These are phyloP conservation scores for Yamadazyma philogaea DNA, from an alignment of 805 yeast genomes.

Conservation along the genomic window DNA sequence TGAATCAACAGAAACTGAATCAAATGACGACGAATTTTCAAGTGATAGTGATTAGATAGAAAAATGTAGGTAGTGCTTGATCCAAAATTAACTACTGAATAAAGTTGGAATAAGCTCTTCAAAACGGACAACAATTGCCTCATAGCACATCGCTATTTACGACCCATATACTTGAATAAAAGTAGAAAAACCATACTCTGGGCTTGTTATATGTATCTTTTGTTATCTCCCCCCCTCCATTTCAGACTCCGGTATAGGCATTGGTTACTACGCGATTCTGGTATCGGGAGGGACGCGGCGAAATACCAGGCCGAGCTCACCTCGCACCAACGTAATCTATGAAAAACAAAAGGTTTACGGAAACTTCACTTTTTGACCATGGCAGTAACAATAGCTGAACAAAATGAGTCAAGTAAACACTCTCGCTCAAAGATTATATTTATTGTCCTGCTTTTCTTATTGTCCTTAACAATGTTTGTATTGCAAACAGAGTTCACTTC, in stretches of 20 bases:
- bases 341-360: constrained; percentile 2
- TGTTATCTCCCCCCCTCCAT: background rate
- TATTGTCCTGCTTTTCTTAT: constrained; percentile 30
- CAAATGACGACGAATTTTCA: constrained; percentile 21
- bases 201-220: no score
- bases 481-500: constrained; percentile 79
- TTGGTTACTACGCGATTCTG: background rate
- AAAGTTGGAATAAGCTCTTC: no score
- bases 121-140: background rate
- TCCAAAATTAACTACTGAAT: no score
- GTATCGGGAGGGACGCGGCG: no score
- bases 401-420: constrained; percentile 9
- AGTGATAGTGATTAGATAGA: constrained; percentile 39
- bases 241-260: background rate
- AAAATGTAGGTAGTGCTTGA: background rate
- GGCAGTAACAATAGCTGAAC: constrained; percentile 8
- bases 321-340: background rate
- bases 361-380: background rate
- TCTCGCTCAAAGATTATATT: constrained; percentile 38
- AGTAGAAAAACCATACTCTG: no score
- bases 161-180: no score
- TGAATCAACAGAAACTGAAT: background rate
- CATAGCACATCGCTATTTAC: no score
- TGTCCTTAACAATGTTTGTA: constrained; percentile 57
- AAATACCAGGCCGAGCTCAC: background rate